These are phyloP conservation scores for Saitozyma podzolica DNA, from an alignment of 768 basidiomycete genomes.

Conservation along the genomic window DNA sequence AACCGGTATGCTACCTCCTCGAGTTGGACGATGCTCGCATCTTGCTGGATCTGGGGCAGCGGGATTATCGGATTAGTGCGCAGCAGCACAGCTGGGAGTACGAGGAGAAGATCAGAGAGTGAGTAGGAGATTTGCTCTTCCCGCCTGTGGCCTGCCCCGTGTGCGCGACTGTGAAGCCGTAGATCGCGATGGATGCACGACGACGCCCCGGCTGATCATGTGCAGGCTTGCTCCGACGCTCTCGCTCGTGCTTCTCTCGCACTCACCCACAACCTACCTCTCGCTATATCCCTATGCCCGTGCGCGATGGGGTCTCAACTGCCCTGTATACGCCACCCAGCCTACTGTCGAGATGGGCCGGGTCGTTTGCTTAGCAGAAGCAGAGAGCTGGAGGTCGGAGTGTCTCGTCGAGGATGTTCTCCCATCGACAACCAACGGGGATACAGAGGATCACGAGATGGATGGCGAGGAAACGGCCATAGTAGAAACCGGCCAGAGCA, in stretches of 20 bases:
- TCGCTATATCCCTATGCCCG: constrained; percentile 93
- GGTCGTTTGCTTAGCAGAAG: constrained; percentile 84
- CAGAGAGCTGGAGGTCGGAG: constrained; percentile 64
- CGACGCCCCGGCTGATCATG: constrained; percentile 9
- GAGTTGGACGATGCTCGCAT: constrained; percentile 92
- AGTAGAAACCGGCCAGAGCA: constrained; percentile 1
- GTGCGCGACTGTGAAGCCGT: too few relatives aligned
- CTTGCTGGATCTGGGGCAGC: constrained; percentile 88
- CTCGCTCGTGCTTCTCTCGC: constrained; percentile 88
- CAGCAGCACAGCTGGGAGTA: constrained; percentile 37
- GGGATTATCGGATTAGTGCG: constrained; percentile 41
- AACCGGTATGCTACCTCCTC: constrained; percentile 71
- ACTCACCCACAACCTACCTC: constrained; percentile 83
- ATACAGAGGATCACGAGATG: constrained; percentile 8
- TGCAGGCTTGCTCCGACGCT: constrained; percentile 72
- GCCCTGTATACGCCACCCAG: constrained; percentile 89
- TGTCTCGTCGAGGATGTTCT: constrained; percentile 36
- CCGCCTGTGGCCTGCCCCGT: neutral
- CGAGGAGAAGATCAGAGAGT: constrained; percentile 51
- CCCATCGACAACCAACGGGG: neutral
- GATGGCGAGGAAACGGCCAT: constrained; percentile 1
- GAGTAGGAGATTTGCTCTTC: constrained; percentile 10
- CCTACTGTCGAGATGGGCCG: constrained; percentile 95
- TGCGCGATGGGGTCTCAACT: constrained; percentile 79
- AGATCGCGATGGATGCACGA: neutral